Percentiles rank a stretch among this genome's conserved stretches.
These are phyloP conservation scores for Reutealis trisperma DNA, from an alignment of 345 rosid species.

Conservation along the genomic window DNA sequence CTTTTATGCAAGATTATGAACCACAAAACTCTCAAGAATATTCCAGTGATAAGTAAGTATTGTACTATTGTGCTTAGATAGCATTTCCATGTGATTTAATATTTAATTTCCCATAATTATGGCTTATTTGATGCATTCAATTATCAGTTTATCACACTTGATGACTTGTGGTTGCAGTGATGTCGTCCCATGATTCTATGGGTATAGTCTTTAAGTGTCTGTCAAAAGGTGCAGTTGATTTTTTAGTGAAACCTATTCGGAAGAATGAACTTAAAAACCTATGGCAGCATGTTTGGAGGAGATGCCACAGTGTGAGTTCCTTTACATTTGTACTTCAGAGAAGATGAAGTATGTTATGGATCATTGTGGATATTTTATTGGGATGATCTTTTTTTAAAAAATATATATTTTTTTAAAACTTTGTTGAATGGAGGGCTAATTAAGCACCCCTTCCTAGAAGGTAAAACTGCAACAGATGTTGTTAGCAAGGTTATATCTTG, in stretches of 20 bases:
- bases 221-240: constrained; percentile 86
- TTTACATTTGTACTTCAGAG: constrained; percentile 20
- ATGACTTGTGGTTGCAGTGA: constrained; percentile 56
- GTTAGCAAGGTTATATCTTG: not conserved
- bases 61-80: constrained; percentile 7
- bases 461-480: constrained; percentile 1
- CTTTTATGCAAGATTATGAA: constrained; percentile 72
- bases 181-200: constrained; percentile 83
- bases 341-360: constrained; percentile 10
- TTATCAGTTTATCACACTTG: not conserved
- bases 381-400: not conserved
- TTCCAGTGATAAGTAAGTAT: constrained; percentile 59
- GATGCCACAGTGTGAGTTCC: constrained; percentile 71
- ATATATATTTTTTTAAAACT: not conserved
- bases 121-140: constrained; percentile 29
- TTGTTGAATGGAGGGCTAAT: not conserved
- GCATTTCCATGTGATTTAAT: constrained; percentile 13
- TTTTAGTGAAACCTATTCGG: constrained; percentile 79
- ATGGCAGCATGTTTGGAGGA: constrained; percentile 90
- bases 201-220: constrained; percentile 77
- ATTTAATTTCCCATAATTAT: constrained; percentile 20
- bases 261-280: constrained; percentile 83
- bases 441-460: constrained; percentile 1
- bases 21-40: constrained; percentile 61
- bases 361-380: not conserved